Percentiles rank a stretch among this genome's conserved stretches.
phyloP scores from a whole-genome alignment of 2,329 filamentous ascomycete genomes.

The Pochonia chlamydosporia region DNA sequence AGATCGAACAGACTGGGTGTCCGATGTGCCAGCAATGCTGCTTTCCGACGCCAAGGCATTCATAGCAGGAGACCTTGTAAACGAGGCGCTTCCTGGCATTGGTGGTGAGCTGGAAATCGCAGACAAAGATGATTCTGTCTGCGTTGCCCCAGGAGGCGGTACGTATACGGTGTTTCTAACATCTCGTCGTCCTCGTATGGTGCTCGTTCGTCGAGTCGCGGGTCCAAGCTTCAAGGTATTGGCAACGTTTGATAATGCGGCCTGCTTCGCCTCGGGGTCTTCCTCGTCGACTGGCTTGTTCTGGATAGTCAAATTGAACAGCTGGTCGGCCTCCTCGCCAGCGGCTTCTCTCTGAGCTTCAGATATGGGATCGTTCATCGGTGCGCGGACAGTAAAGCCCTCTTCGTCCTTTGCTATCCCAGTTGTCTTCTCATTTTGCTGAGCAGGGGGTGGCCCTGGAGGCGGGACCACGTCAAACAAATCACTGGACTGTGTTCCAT shows the following conservation, averaged over 20 bases:
- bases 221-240: slow-evolving; percentile 63
- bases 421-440: slow-evolving; percentile 28
- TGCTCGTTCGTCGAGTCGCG: slow-evolving; percentile 65
- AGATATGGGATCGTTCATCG: slow-evolving; percentile 60
- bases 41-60: slow-evolving; percentile 58
- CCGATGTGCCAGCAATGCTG: slow-evolving; percentile 57
- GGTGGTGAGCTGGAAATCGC: slow-evolving; percentile 11
- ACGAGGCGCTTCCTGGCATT: slow-evolving; percentile 8
- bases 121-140: slow-evolving; percentile 1
- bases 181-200: slow-evolving; percentile 81
- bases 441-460: slow-evolving; percentile 43
- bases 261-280: slow-evolving; percentile 66
- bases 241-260: slow-evolving; percentile 69
- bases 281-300: slow-evolving; percentile 74
- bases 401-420: slow-evolving; percentile 58
- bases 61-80: slow-evolving; percentile 39
- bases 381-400: slow-evolving; percentile 67
- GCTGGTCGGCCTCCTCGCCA: slow-evolving; percentile 54
- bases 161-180: slow-evolving; percentile 88
- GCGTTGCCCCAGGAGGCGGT: slow-evolving; percentile 33
- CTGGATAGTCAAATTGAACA: slow-evolving; percentile 75
- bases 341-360: slow-evolving; percentile 61
- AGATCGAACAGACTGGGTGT: slow-evolving; percentile 88
- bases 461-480: slow-evolving; percentile 47
- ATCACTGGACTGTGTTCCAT: slow-evolving; percentile 42